These are phyloP conservation scores for Xanthoceras sorbifolium DNA, from an alignment of 345 rosid genomes.

Conservation along the genomic window DNA sequence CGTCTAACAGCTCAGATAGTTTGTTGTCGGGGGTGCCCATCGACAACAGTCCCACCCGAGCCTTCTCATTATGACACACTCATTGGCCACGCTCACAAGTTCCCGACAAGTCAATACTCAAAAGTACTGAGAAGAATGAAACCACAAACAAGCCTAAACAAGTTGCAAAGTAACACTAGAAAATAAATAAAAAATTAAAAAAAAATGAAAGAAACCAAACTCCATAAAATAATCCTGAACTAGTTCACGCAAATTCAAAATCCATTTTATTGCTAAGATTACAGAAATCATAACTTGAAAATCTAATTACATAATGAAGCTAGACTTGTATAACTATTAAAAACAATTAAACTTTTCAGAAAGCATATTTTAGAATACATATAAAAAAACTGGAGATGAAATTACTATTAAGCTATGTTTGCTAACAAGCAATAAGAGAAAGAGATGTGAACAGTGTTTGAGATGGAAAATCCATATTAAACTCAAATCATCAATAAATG, in stretches of 20 bases:
- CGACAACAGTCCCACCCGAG: conserved; percentile 54
- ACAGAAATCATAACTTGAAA: neutral
- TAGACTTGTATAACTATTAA: neutral
- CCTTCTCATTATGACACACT: conserved; percentile 59
- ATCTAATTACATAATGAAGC: neutral
- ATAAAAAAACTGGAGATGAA: neutral
- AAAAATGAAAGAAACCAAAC: neutral
- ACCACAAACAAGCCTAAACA: neutral
- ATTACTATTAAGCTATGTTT: neutral
- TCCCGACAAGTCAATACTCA: conserved; percentile 14
- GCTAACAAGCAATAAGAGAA: neutral
- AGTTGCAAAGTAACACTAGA: neutral
- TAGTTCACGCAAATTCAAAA: neutral
- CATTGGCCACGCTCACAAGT: conserved; percentile 52
- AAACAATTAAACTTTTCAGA: neutral
- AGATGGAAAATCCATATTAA: neutral
- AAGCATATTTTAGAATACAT: neutral
- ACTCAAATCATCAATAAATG: neutral
- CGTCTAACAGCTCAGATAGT: conserved; percentile 67
- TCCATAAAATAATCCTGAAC: neutral
- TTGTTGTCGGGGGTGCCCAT: conserved; percentile 83
- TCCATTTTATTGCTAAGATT: neutral
- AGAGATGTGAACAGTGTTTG: neutral
- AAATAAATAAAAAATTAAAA: neutral
- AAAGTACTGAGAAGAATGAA: conserved; percentile 24